Base-by-base conservation (phyloP, 345 rosid species). In the Gossypium herbaceum region DNA sequence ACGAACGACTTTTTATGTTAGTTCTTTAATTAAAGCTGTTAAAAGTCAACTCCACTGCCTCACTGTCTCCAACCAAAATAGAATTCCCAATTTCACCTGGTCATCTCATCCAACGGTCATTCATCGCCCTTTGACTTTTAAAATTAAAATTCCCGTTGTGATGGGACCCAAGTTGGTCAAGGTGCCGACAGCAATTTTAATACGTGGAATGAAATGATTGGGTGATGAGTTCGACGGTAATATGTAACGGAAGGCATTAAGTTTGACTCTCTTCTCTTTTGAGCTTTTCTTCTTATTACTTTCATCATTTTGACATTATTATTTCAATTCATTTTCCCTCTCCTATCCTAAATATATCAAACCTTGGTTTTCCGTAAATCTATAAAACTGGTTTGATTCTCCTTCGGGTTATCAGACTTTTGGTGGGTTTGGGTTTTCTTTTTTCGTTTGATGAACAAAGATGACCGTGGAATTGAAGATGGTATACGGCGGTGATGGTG, bases 381-480 rank as follows among this genome's bases (percentile, higher is more conserved):
- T 74, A 22, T 72, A 48, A 45, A 56, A 9, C 48, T 43, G 27
- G 3, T 64, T 51, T 9, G 20, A 7, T 22, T 1, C 19, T 15
- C 9, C 19, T 45, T 45, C 27, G 55, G 2, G 51, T 55, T 55
- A 41, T 47, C 25, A 45, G 52, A 47, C 2, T 24, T 24, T n/a
- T 47, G 27, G n/a, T 45, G 17, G 24, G 48, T 52, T 25, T 19
- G 63, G n/a, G 11, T 61, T 47, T 9, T 66, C 16, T 54, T 13
- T 66, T 48, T 6, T 67, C 27, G 3, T 17, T 80, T 75, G 61
- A 67, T 68, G 73, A 77, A 50, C 50, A 76, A 76, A 54, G 34
- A 90, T 90, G 94, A 88, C 94, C 4, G 90, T 90, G 76, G 87
- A 90, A 74, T 80, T 87, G 72, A 85, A 88, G 87, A 81, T 80